Percentiles rank a stretch among this genome's conserved stretches.
Evolutionary conservation across 352 stramenopile species (phyloP).

Genomic region (Aphanomyces astaci): DNA sequence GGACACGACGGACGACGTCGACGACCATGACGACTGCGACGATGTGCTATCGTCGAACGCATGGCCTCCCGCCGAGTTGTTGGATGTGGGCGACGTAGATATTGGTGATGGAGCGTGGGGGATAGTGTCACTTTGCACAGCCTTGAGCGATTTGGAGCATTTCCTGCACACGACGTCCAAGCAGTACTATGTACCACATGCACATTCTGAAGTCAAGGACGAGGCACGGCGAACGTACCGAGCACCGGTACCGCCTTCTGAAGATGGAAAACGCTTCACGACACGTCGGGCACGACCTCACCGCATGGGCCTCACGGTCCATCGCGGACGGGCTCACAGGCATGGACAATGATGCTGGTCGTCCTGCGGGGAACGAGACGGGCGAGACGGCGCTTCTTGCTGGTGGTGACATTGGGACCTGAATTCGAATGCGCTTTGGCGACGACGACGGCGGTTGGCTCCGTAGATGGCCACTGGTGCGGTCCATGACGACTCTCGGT

Average conservation of each 20-base stretch:
- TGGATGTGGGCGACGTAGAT: neutral
- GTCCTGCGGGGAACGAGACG: neutral
- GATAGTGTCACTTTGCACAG: neutral
- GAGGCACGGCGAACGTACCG: neutral
- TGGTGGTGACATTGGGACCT: neutral
- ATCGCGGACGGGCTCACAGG: neutral
- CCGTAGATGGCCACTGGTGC: too few relatives aligned
- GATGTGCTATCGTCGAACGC: neutral
- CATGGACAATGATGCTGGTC: neutral
- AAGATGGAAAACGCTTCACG: slow-evolving; percentile 21
- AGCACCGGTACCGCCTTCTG: neutral
- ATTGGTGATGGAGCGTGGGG: neutral
- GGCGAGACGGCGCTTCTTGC: neutral
- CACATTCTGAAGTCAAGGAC: neutral
- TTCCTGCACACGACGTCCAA: slow-evolving; percentile 13
- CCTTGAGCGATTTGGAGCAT: slow-evolving; percentile 8
- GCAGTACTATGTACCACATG: slow-evolving; percentile 9
- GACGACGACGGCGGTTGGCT: neutral
- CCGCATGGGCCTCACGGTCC: neutral
- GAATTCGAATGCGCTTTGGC: neutral
- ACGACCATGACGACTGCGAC: slow-evolving; percentile 3
- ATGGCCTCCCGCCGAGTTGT: neutral
- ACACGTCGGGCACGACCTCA: neutral
- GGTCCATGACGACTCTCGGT: too few relatives aligned
- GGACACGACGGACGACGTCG: slow-evolving; percentile 1